Base-by-base conservation (phyloP, 495 filamentous ascomycete species). In the Coniosporium apollinis region DNA sequence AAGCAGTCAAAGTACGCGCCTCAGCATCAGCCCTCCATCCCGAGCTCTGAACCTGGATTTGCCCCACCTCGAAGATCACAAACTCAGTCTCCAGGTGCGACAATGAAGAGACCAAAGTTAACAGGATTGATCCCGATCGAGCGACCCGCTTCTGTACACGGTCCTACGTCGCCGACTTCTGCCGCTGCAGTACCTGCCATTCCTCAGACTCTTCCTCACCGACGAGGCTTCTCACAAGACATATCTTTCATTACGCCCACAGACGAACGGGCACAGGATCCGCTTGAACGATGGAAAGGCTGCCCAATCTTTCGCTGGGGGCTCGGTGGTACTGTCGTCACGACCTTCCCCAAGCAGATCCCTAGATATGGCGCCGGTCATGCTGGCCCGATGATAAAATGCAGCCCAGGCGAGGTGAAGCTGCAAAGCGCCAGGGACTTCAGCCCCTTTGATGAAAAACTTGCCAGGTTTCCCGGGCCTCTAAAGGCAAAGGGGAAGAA, bases 401-500 rank as follows among this genome's bases (percentile, higher is more conserved):
- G 84, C 32, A 81, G 67, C 34, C 79, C 83, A 22, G 91, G 91
- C 0, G 81, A 91, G 48, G 72, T 93, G 21, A 87, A 79, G 45
- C 54, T 84, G 6, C 66, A 68, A 38, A 74, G 67, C 43, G 58
- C 78, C 36, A 85, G 72, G 50, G 69, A 83, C 28, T 63, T 77
- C 34, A 52, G 79, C 22, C 74, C 79, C 5, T 48, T 84, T 8
- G 58, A 69, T 25, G 82, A 87, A 30, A 65, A 67, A 5, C 61
- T 89, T 34, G 68, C 72, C 10, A 79, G 72, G 42, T 94, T 96
- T 49, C 91, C 91, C 1, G 91, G 91, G 0, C 87, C 91, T 13
- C 60, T 94, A 7, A 84, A 74, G 59, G 63, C 71, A 21, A 94
- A 96, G 50, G 72, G 73, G 1, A 94, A 87, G 65, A 99, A 96